Evolutionary conservation across 352 stramenopile genomes (phyloP), one percentile per base, ranked within the genome.

Genomic region (Phytophthora quininea): DNA sequence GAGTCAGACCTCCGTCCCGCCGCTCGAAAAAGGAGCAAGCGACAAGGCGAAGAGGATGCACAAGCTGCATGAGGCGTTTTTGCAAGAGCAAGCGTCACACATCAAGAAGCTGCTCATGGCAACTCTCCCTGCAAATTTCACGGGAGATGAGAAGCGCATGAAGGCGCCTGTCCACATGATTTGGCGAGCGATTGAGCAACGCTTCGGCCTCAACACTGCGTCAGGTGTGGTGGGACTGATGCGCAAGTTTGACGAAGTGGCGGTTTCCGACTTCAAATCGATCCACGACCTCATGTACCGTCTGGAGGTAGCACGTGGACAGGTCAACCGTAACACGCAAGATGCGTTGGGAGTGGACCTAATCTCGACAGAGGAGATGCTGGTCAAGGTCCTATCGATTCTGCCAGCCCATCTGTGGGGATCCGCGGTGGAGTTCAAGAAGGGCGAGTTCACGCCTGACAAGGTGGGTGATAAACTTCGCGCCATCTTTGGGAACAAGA

Each of bases 71-170:
- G 31, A 24, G 31, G 58, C 40, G 0, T 59, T 66, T 11, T 3
- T 59, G 11, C 4, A 38, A 6, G 5, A 54, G 1, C 14, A 67
- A 12, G 50, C 29, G 24, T 47, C 27, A 5, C 53, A 53, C 45
- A 57, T 68, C 61, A 68, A 57, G 35, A 14, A 53, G 30, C 31
- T 66, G n/a, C 31, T 66, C 1, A 60, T 15, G n/a, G 6, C 27
- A n/a, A 66, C 49, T 1, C 31, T 42, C 19, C 12, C 58, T 24
- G 3, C 30, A 8, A 4, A 31, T 15, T 61, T 42, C 54, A 61
- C 51, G 14, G 3, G 27, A 0, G 38, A 48, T 3, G 11, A 42
- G 32, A 54, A 47, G 15, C 35, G 49, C 4, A 52, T 58, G 29
- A 9, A 51, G 10, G n/a, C 24, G 31, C n/a, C 38, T 1, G 40